Percentiles rank a stretch among this genome's conserved stretches.
Evolutionary conservation across 2,329 filamentous ascomycete species (phyloP).

Genomic region (Ophiostoma ulmi): DNA sequence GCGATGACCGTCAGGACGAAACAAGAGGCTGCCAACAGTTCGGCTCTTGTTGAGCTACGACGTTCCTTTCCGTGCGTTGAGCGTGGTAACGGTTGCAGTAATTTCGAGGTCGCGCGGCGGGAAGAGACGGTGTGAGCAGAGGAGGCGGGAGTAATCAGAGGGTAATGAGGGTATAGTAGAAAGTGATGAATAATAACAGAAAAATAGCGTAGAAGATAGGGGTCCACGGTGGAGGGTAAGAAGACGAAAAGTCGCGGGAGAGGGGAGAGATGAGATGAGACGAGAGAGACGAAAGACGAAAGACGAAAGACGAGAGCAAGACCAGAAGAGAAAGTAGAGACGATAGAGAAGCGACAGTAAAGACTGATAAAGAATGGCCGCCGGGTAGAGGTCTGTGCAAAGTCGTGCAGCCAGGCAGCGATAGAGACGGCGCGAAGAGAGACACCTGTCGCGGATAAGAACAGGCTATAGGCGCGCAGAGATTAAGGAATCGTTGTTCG

Average conservation of each 20-base stretch:
- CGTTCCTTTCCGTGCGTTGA: neutral
- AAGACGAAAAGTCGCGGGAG: neutral
- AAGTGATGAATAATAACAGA: neutral
- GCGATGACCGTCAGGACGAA: neutral
- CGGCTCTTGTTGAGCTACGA: conserved; percentile 1
- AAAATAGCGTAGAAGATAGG: neutral
- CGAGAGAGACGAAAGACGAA: too few species aligned
- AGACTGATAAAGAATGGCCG: neutral
- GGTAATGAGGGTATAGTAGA: neutral
- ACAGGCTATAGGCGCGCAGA: neutral
- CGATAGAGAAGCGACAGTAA: neutral
- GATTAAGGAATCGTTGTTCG: neutral
- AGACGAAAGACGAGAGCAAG: too few species aligned
- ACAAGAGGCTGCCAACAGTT: neutral
- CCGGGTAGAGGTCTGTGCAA: neutral
- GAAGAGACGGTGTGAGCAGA: neutral
- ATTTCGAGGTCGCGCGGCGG: neutral
- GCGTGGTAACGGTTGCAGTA: neutral
- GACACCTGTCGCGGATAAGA: neutral
- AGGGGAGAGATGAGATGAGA: neutral
- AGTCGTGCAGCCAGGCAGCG: conserved; percentile 3
- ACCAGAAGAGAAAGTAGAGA: neutral
- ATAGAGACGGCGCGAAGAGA: neutral
- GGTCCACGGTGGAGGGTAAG: conserved; percentile 3
- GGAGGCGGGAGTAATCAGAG: neutral